Evolutionary conservation across 148 eudicot genomes (phyloP).

Genomic region (Linanthus parryae): DNA sequence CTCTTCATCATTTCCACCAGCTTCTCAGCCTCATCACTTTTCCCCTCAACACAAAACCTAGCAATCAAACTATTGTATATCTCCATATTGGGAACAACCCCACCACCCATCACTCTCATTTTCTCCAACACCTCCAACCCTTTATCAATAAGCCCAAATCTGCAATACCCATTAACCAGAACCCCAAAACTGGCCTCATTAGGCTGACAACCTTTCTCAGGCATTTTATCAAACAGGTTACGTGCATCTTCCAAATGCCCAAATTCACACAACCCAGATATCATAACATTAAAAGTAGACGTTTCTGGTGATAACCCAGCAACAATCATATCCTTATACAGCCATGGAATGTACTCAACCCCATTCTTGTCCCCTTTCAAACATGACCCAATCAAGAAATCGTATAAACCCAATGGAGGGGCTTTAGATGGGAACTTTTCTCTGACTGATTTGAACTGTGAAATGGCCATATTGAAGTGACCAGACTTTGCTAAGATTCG

Average conservation of each 20-base stretch:
- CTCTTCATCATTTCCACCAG: conserved; percentile 77
- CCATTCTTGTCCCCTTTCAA: conserved; percentile 22
- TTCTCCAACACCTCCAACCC: conserved; percentile 55
- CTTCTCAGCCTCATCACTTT: conserved; percentile 66
- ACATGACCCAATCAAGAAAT: conserved; percentile 46
- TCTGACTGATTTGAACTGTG: conserved; percentile 56
- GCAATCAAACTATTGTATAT: conserved; percentile 82
- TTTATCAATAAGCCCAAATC: conserved; percentile 29
- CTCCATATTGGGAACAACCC: conserved; percentile 42
- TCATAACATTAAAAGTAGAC: conserved; percentile 77
- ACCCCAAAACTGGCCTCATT: conserved; percentile 81
- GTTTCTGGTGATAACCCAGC: conserved; percentile 57
- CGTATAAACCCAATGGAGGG: conserved; percentile 42
- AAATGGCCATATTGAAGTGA: conserved; percentile 40
- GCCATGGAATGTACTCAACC: conserved; percentile 33
- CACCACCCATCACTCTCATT: conserved; percentile 43
- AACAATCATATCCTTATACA: conserved; percentile 66
- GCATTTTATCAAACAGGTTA: conserved; percentile 80
- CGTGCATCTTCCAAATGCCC: conserved; percentile 67
- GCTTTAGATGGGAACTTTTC: conserved; percentile 28
- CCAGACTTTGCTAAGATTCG: conserved; percentile 41
- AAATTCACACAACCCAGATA: conserved; percentile 55
- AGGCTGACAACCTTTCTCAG: conserved; percentile 62
- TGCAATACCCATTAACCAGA: conserved; percentile 82
- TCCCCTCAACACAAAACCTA: conserved; percentile 66